These are phyloP conservation scores for Teratosphaeria destructans DNA, from an alignment of 2,329 filamentous ascomycete genomes.

Conservation along the genomic window DNA sequence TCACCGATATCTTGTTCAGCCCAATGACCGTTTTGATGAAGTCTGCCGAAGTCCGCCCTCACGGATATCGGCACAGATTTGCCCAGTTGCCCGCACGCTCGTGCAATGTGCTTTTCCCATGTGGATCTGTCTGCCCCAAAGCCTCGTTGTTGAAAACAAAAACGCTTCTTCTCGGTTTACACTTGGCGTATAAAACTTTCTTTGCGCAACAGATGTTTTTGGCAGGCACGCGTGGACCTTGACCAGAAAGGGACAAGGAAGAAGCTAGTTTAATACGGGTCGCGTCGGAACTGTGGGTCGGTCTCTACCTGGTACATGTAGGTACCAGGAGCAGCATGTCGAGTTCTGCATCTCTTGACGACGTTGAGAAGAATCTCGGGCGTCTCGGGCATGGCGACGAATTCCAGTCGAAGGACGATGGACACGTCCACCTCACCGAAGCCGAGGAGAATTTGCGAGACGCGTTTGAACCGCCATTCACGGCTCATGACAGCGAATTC, in stretches of 20 bases:
- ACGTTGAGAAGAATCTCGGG: neutral
- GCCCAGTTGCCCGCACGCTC: neutral
- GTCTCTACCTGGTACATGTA: no score
- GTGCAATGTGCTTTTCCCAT: neutral
- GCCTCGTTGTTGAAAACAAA: neutral
- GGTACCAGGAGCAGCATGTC: neutral
- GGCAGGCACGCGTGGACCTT: neutral
- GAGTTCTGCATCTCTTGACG: slow-evolving; percentile 1
- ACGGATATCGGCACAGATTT: neutral
- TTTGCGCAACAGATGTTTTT: neutral
- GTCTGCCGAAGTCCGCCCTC: neutral
- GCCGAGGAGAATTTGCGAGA: slow-evolving; percentile 7
- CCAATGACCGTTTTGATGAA: neutral
- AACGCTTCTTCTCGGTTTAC: neutral
- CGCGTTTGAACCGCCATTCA: slow-evolving; percentile 10
- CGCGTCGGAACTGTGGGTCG: no score
- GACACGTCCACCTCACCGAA: slow-evolving; percentile 4
- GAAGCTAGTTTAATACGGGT: neutral
- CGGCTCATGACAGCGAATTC: slow-evolving; percentile 1
- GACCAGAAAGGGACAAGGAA: neutral
- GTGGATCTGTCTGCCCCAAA: neutral
- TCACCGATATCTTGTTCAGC: neutral
- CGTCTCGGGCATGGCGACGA: neutral
- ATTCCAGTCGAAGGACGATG: neutral
- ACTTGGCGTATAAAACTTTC: neutral